These are phyloP conservation scores for Apiotrichum domesticum DNA, from an alignment of 1,284 basidiomycete genomes.

Conservation along the genomic window DNA sequence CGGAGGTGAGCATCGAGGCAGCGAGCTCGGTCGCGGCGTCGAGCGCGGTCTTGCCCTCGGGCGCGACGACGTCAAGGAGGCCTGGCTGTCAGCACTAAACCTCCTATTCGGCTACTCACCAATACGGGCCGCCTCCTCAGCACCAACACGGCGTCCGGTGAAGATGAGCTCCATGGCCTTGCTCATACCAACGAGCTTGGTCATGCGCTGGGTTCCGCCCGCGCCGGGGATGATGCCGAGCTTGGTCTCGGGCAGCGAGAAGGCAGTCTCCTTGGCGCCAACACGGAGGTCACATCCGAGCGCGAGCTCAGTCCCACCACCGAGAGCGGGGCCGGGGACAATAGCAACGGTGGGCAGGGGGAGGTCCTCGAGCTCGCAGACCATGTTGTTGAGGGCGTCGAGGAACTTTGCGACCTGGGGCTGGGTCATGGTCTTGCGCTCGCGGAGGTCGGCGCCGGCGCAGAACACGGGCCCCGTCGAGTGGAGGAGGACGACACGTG, in stretches of 20 bases:
- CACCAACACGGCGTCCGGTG: conserved; percentile 62
- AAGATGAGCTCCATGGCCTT: conserved; percentile 85
- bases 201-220: conserved; percentile 84
- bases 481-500: conserved; percentile 70
- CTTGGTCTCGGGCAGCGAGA: conserved; percentile 75
- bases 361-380: conserved; percentile 69
- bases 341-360: conserved; percentile 85
- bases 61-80: conserved; percentile 55
- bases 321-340: conserved; percentile 86
- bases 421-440: conserved; percentile 73
- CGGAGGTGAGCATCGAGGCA: conserved; percentile 46
- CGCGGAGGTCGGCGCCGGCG: conserved; percentile 83
- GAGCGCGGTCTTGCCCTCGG: conserved; percentile 30
- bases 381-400: conserved; percentile 62
- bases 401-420: conserved; percentile 73
- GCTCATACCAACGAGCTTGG: conserved; percentile 70
- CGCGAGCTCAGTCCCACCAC: conserved; percentile 81
- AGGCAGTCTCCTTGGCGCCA: conserved; percentile 59
- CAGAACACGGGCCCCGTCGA: conserved; percentile 75
- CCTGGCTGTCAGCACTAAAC: conserved; percentile 7
- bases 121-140: conserved; percentile 64
- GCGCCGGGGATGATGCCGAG: conserved; percentile 92
- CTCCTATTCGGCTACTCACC: conserved; percentile 51
- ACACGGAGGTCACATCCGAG: conserved; percentile 83
- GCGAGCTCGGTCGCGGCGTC: conserved; percentile 29